Conservation (phyloP, 2,329 filamentous ascomycete species). For the Botrytis fragariae region DNA sequence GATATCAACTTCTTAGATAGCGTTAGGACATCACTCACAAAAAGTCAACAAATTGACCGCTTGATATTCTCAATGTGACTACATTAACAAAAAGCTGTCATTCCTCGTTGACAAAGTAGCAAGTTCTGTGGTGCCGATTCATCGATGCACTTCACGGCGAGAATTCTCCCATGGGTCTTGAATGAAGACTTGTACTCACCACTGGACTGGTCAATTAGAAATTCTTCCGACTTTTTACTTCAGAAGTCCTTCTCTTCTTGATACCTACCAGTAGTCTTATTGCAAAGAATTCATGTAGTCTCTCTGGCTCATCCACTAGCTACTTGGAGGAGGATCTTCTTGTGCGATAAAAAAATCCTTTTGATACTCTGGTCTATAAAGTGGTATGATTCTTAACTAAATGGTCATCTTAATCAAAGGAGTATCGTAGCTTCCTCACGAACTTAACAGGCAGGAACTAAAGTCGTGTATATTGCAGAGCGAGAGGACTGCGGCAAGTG, state of each 20-base stretch:
- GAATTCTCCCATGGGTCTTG: not conserved
- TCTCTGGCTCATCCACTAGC: not conserved
- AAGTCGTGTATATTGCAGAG: not conserved
- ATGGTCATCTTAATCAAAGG: not conserved
- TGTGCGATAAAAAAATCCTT: not conserved
- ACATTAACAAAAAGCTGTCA: not conserved
- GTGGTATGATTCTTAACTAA: not conserved
- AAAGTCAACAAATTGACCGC: not conserved
- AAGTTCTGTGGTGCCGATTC: not conserved
- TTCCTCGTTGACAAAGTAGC: not conserved
- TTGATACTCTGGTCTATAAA: not conserved
- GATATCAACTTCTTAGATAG: not conserved
- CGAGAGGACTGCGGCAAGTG: not conserved
- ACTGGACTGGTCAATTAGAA: not conserved
- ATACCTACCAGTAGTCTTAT: not conserved
- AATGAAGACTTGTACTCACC: not conserved
- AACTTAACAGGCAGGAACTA: not conserved
- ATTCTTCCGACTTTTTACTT: not conserved
- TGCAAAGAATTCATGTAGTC: not conserved
- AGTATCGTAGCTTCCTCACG: not conserved
- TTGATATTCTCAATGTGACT: not conserved
- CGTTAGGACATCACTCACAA: not conserved
- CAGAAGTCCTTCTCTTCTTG: not conserved
- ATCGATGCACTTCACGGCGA: not conserved
- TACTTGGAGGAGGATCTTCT: not conserved